These are phyloP conservation scores for Mycena filopes DNA, from an alignment of 768 basidiomycete species.

Conservation along the genomic window DNA sequence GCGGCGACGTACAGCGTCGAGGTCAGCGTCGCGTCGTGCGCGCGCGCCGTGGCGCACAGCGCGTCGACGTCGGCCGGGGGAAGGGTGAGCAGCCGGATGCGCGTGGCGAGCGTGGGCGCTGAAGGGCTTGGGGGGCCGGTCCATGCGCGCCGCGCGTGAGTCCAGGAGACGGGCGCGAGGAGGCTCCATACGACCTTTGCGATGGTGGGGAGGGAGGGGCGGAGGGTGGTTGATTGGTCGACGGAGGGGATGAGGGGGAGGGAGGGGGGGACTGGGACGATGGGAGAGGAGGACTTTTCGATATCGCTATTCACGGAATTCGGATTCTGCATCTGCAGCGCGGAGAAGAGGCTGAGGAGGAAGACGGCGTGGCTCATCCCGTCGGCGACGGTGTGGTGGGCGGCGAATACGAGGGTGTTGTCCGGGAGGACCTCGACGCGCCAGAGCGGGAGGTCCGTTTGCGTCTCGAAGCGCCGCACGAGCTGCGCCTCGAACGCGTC, in stretches of 20 bases:
- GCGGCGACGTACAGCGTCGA: conserved; percentile 11
- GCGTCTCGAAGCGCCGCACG: conserved; percentile 18
- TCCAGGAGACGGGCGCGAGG: conserved; percentile 18
- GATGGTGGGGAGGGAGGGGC: conserved; percentile 13
- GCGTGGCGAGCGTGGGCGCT: neutral
- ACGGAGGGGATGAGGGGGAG: neutral
- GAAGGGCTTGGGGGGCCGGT: conserved; percentile 1
- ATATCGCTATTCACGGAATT: too few relatives aligned
- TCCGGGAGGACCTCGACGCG: conserved; percentile 40
- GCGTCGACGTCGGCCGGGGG: neutral
- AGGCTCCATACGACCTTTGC: neutral
- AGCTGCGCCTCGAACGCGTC: conserved; percentile 19
- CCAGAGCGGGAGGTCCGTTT: conserved; percentile 40
- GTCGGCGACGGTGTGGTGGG: conserved; percentile 44
- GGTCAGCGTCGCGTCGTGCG: conserved; percentile 26
- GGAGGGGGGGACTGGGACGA: conserved; percentile 13
- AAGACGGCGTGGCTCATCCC: conserved; percentile 44
- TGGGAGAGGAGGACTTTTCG: too few relatives aligned
- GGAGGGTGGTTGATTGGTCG: conserved; percentile 7
- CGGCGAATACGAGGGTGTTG: conserved; percentile 40
- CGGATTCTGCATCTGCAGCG: too few relatives aligned
- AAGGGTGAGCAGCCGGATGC: conserved; percentile 8
- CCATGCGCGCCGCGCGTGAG: conserved; percentile 8
- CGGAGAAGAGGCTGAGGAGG: conserved; percentile 38
- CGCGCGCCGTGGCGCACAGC: conserved; percentile 8